Conservation (phyloP, 2,329 filamentous ascomycete species). For the Alternaria gansuensis region DNA sequence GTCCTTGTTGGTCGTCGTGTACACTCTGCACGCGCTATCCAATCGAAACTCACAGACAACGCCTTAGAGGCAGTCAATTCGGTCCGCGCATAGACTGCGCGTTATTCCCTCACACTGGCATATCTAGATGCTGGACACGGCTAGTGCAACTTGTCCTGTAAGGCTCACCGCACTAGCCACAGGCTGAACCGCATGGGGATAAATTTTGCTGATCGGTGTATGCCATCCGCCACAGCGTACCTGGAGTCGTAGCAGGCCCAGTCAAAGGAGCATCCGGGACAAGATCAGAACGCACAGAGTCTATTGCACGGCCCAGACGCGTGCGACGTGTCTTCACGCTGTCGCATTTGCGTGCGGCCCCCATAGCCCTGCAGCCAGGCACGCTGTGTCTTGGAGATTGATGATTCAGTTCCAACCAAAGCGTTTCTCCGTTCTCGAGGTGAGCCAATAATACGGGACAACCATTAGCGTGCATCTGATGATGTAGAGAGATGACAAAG, state of each 20-base stretch:
- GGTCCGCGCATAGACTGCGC: background rate
- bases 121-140: background rate
- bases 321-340: constrained; percentile 1
- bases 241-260: background rate
- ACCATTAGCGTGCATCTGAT: background rate
- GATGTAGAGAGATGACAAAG: background rate
- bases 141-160: background rate
- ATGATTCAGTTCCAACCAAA: background rate
- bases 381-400: background rate
- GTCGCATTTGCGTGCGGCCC: background rate
- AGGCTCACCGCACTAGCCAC: constrained; percentile 11
- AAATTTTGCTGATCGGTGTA: background rate
- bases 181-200: background rate
- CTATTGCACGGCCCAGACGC: background rate
- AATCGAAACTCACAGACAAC: background rate
- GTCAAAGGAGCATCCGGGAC: background rate
- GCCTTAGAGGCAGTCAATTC: background rate
- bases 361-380: background rate
- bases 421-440: background rate
- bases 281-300: background rate
- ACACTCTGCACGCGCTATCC: background rate
- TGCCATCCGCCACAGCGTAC: constrained; percentile 2
- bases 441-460: background rate
- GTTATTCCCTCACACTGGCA: background rate
- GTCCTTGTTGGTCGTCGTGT: background rate